Evolutionary conservation across 78 protist species (phyloP).

Genomic region (Dictyostelium brefeldianum): DNA sequence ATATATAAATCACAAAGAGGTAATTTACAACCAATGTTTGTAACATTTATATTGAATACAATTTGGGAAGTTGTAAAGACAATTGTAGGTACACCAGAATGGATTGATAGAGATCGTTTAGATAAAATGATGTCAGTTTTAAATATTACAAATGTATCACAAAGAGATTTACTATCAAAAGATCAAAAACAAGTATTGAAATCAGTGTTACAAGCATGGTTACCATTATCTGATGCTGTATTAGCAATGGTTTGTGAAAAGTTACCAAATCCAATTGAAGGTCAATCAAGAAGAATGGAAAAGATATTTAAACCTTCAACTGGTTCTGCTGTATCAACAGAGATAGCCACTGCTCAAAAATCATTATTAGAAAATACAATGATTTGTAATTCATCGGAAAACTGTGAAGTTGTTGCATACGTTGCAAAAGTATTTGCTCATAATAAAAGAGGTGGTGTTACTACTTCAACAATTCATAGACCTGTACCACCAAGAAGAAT

Average conservation of each 20-base stretch:
- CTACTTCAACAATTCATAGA: conserved; percentile 27
- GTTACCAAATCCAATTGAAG: conserved; percentile 90
- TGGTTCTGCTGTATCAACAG: background rate
- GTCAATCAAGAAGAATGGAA: conserved; percentile 86
- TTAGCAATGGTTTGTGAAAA: conserved; percentile 68
- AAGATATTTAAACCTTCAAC: conserved; percentile 67
- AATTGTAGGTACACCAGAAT: background rate
- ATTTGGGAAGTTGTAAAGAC: conserved; percentile 90
- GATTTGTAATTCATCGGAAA: conserved; percentile 33
- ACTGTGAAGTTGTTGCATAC: conserved; percentile 58
- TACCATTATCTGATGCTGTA: conserved; percentile 91
- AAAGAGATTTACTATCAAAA: conserved; percentile 39
- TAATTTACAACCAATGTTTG: conserved; percentile 91
- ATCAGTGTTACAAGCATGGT: conserved; percentile 90
- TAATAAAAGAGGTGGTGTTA: conserved; percentile 37
- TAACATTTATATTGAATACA: conserved; percentile 89
- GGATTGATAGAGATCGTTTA: conserved; percentile 65
- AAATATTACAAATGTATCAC: conserved; percentile 34
- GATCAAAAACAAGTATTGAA: conserved; percentile 44
- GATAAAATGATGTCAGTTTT: conserved; percentile 87
- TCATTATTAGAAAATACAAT: conserved; percentile 23
- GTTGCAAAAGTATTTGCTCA: conserved; percentile 87
- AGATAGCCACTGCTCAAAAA: conserved; percentile 41
- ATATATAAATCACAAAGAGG: conserved; percentile 59
- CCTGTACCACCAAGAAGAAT: conserved; percentile 81